Base-by-base conservation (phyloP, 352 stramenopile species). In the Pythium aphanidermatum region DNA sequence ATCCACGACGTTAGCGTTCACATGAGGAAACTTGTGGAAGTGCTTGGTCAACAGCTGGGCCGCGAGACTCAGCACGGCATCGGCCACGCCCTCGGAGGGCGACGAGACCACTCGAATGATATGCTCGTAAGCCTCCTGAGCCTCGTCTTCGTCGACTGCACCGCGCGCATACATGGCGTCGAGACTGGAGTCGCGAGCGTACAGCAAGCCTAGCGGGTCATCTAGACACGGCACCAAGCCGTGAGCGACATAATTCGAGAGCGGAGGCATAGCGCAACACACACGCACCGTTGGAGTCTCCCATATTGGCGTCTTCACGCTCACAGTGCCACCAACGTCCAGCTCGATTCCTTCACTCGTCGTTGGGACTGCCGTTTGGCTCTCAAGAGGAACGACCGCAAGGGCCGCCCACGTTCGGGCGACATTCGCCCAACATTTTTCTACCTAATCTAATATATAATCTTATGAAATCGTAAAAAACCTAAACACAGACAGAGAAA, bases 11-110 rank as follows among this genome's bases (percentile, higher is more conserved):
- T 89, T 88, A 43, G 78, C 32, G 39, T 88, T 70, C 30, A 89
- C 74, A 58, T 89, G 76, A 17, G 72, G 74, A 51, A 87, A 89
- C 54, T 77, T 74, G 56, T 70, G 67, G 42, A 89, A 92, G 43
- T 92, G 76, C 42, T 83, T 83, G 46, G 76, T 75, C 14, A 91
- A 63, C 28, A 91, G 50, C 53, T 86, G 76, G 17, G 74, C 75
- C 32, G 75, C 75, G 21, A 86, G 70, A 51, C 69, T 84, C 36
- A 87, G 58, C 55, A 82, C 78, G 0, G 65, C 35, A 51, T 84
- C 74, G 25, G 37, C 51, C 16, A 61, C 47, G 23, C 73, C 48
- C 3, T 52, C 49, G 11, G 7, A 4, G n/a, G 46, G 60, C 16
- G 31, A 34, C 11, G n/a, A 42, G 37, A 62, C 74, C 28, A 74